A percentile compares a stretch with the other conserved stretches of the same genome.
Conservation (phyloP, 805 yeast genomes). For the Candida wancherniae region DNA sequence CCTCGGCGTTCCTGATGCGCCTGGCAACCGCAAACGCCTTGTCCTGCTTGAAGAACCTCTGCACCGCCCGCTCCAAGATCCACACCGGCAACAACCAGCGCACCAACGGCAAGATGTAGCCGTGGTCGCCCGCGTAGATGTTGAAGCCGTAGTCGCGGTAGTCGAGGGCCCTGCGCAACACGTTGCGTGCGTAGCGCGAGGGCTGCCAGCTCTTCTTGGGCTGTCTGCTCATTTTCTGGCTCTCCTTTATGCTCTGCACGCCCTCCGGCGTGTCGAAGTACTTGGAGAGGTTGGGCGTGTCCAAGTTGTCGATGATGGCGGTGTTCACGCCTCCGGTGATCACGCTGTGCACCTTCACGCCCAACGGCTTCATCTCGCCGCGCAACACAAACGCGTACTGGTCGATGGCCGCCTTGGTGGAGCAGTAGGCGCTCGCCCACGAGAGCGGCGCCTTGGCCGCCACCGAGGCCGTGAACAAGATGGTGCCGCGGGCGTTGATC, state of each 20-base stretch:
- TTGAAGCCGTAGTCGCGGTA: slow-evolving; percentile 13
- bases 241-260: slow-evolving; percentile 6
- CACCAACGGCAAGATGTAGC: slow-evolving; percentile 9
- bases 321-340: slow-evolving; percentile 39
- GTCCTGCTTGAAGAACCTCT: slow-evolving; percentile 12
- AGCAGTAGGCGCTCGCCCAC: slow-evolving; percentile 28
- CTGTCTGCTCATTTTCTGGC: slow-evolving; percentile 13
- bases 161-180: slow-evolving; percentile 9
- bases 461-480: slow-evolving; percentile 36
- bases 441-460: slow-evolving; percentile 29
- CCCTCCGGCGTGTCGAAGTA: slow-evolving; percentile 9
- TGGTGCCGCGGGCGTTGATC: slow-evolving; percentile 29
- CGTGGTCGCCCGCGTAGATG: slow-evolving; percentile 12
- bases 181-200: slow-evolving; percentile 10
- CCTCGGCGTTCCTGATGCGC: slow-evolving; percentile 2
- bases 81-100: slow-evolving; percentile 14
- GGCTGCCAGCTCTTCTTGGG: slow-evolving; percentile 6
- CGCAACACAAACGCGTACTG: slow-evolving; percentile 29
- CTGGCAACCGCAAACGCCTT: slow-evolving; percentile 8
- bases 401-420: slow-evolving; percentile 39
- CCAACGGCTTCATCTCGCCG: slow-evolving; percentile 33
- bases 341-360: slow-evolving; percentile 35
- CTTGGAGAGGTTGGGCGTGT: slow-evolving; percentile 3
- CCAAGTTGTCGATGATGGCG: slow-evolving; percentile 21
- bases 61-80: slow-evolving; percentile 9